A percentile compares a stretch with the other conserved stretches of the same genome.
Conservation (phyloP, 2,329 filamentous ascomycete species). For the Knufia petricola region DNA sequence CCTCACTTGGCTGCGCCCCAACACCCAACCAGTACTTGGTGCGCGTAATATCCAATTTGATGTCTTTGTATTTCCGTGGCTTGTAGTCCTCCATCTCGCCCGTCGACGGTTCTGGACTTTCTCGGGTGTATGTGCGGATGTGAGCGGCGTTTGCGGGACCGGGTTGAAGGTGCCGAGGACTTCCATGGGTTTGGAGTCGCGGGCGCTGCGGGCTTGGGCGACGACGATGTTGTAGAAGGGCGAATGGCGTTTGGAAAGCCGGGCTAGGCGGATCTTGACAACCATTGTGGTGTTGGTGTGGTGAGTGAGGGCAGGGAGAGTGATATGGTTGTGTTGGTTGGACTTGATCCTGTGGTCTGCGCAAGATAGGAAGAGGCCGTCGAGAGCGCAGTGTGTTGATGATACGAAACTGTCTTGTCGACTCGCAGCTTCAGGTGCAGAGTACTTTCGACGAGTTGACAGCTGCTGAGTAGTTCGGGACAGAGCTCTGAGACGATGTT, state of each 20-base stretch:
- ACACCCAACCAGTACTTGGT: conserved; percentile 96
- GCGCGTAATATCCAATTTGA: conserved; percentile 70
- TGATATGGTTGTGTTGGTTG: background rate
- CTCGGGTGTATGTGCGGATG: conserved; percentile 13
- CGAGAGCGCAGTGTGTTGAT: too few species aligned
- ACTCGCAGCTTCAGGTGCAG: too few species aligned
- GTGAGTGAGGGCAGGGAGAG: background rate
- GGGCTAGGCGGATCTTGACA: conserved; percentile 82
- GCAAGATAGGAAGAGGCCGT: too few species aligned
- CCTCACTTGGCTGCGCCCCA: conserved; percentile 85
- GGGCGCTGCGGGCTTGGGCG: conserved; percentile 82
- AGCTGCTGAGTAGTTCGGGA: too few species aligned
- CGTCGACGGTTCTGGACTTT: conserved; percentile 26
- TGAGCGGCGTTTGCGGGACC: conserved; percentile 43
- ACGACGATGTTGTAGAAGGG: conserved; percentile 98
- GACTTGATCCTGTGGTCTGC: too few species aligned
- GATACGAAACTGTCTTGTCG: too few species aligned
- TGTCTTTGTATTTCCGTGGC: conserved; percentile 77
- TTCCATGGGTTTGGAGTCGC: conserved; percentile 82
- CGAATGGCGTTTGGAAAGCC: conserved; percentile 79
- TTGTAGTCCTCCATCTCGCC: conserved; percentile 39
- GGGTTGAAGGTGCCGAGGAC: conserved; percentile 66
- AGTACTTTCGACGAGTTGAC: too few species aligned
- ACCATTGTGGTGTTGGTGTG: conserved; percentile 55
- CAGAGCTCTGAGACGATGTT: too few species aligned